Conservation (phyloP, 2,329 filamentous ascomycete genomes). For the Cordyceps fumosorosea region DNA sequence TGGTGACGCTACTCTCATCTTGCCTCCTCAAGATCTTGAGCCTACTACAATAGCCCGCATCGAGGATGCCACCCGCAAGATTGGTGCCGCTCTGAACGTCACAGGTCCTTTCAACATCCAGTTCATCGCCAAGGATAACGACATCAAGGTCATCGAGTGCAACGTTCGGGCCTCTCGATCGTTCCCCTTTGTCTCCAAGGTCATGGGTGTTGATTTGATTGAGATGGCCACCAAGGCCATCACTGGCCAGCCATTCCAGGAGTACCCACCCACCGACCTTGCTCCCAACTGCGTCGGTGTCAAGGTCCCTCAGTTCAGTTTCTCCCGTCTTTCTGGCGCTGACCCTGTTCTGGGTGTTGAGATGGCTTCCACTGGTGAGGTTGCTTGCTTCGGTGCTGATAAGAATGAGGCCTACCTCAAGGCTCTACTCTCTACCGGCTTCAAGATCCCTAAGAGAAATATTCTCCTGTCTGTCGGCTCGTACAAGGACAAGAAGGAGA, state of each 20-base stretch:
- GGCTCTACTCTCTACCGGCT: constrained; percentile 89
- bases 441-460: constrained; percentile 93
- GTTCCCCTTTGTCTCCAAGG: constrained; percentile 97
- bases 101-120: constrained; percentile 98
- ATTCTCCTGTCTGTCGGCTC: constrained; percentile 92
- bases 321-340: constrained; percentile 91
- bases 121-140: constrained; percentile 98
- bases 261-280: constrained; percentile 73
- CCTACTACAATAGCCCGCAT: constrained; percentile 84
- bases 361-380: constrained; percentile 98
- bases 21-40: constrained; percentile 90
- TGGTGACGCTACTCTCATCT: constrained; percentile 90
- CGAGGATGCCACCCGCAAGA: constrained; percentile 91
- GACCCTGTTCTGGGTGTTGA: constrained; percentile 96
- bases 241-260: constrained; percentile 72
- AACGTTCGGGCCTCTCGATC: constrained; percentile 94
- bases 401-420: constrained; percentile 99
- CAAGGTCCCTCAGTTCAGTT: constrained; percentile 98
- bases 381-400: constrained; percentile 90
- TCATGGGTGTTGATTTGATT: constrained; percentile 95
- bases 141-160: constrained; percentile 99
- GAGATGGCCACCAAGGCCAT: constrained; percentile 99
- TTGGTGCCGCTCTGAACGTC: constrained; percentile 86
- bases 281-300: constrained; percentile 83
- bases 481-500: constrained; percentile 96